A percentile compares a stretch with the other conserved stretches of the same genome.
These are phyloP conservation scores for Chytridium lagenaria DNA, from an alignment of 371 early-diverging fungal species.

Conservation along the genomic window DNA sequence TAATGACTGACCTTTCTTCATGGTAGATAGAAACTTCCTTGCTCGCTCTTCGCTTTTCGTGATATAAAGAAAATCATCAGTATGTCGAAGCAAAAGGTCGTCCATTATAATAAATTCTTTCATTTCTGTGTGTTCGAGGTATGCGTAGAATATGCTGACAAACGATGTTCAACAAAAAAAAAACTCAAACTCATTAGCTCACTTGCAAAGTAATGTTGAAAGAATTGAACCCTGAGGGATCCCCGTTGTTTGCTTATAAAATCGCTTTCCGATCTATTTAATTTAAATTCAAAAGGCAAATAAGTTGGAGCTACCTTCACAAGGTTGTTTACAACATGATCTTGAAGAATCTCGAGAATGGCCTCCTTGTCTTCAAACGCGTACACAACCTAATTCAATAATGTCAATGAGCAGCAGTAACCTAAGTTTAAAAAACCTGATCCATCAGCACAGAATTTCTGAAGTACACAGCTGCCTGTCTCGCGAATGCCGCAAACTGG, in stretches of 20 bases:
- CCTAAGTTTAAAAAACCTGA: slow-evolving; percentile 42
- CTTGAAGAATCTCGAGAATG: slow-evolving; percentile 55
- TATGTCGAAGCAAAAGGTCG: slow-evolving; percentile 64
- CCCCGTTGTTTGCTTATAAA: slow-evolving; percentile 72
- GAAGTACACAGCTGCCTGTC: slow-evolving; percentile 48
- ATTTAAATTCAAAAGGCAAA: background rate
- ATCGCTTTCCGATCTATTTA: slow-evolving; percentile 54
- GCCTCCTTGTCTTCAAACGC: slow-evolving; percentile 41
- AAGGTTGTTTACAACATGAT: slow-evolving; percentile 68
- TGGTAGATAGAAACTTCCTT: slow-evolving; percentile 55
- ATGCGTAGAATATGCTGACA: slow-evolving; percentile 72
- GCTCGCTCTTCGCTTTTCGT: slow-evolving; percentile 58
- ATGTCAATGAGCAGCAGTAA: background rate
- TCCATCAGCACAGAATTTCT: slow-evolving; percentile 68
- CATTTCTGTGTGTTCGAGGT: slow-evolving; percentile 66
- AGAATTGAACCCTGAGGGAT: slow-evolving; percentile 91
- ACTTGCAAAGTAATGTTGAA: slow-evolving; percentile 86
- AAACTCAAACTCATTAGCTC: slow-evolving; percentile 6
- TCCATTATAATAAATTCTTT: slow-evolving; percentile 26
- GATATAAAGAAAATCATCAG: slow-evolving; percentile 86
- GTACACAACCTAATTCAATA: slow-evolving; percentile 45
- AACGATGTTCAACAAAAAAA: background rate
- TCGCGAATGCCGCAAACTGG: slow-evolving; percentile 58
- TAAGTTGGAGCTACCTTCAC: slow-evolving; percentile 71
- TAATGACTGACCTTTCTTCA: slow-evolving; percentile 65